Conservation (phyloP, 106 monocot species). For the Dendrobium huoshanense region DNA sequence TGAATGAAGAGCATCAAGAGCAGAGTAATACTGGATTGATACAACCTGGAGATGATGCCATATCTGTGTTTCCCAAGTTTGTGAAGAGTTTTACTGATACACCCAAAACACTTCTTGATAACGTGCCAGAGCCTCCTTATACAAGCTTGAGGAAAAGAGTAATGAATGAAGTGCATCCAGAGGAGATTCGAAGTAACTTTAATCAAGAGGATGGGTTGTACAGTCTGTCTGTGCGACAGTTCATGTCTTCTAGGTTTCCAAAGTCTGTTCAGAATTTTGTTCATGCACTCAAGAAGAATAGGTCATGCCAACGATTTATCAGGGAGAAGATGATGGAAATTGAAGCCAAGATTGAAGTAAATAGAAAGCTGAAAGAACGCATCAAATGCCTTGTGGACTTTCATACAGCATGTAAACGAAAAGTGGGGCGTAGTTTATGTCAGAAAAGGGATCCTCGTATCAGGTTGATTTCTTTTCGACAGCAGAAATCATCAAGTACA, state of each 20-base stretch:
- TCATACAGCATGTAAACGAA: slow-evolving; percentile 48
- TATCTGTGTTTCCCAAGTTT: slow-evolving; percentile 14
- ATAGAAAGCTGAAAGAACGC: slow-evolving; percentile 61
- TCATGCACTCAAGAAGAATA: slow-evolving; percentile 81
- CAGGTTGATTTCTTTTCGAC: slow-evolving; percentile 57
- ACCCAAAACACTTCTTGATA: slow-evolving; percentile 15
- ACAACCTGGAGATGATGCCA: not conserved
- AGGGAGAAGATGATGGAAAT: slow-evolving; percentile 81
- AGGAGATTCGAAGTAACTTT: not conserved
- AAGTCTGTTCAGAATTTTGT: slow-evolving; percentile 58
- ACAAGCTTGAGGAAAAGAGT: not conserved
- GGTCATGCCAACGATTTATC: slow-evolving; percentile 73
- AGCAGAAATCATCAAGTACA: slow-evolving; percentile 2
- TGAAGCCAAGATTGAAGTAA: slow-evolving; percentile 83
- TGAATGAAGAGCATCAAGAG: not conserved
- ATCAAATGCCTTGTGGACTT: slow-evolving; percentile 83
- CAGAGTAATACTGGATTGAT: not conserved
- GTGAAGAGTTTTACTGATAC: slow-evolving; percentile 56
- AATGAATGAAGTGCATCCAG: not conserved
- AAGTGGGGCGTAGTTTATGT: slow-evolving; percentile 19
- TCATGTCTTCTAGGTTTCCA: slow-evolving; percentile 37
- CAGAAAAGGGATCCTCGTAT: slow-evolving; percentile 76
- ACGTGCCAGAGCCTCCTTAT: slow-evolving; percentile 12
- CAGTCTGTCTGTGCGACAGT: slow-evolving; percentile 4
- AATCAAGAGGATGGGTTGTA: slow-evolving; percentile 9